These are phyloP conservation scores for Russula griseocarnosa DNA, from an alignment of 768 basidiomycete species.

Conservation along the genomic window DNA sequence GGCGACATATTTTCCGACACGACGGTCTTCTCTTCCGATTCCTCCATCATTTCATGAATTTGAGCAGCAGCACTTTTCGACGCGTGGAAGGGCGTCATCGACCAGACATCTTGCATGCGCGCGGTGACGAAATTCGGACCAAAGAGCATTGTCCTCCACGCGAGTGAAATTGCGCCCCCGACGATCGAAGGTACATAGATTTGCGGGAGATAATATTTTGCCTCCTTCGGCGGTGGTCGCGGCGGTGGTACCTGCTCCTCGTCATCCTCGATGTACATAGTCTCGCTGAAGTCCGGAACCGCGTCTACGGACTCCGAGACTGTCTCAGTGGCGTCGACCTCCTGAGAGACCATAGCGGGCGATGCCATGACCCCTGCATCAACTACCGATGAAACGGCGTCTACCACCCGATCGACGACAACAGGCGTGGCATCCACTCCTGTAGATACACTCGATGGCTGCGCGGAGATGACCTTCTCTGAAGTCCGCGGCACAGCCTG, in stretches of 20 bases:
- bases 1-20: constrained; percentile 25
- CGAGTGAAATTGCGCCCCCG: constrained; percentile 32
- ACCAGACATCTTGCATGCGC: constrained; percentile 36
- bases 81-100: constrained; percentile 30
- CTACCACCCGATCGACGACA: constrained; percentile 44
- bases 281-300: constrained; percentile 24
- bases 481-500: constrained; percentile 40
- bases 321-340: constrained; percentile 22
- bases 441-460: constrained; percentile 39
- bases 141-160: constrained; percentile 35
- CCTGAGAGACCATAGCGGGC: constrained; percentile 31
- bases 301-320: constrained; percentile 25
- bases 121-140: constrained; percentile 35
- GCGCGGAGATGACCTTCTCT: constrained; percentile 41
- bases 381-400: constrained; percentile 39
- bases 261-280: constrained; percentile 21
- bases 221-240: constrained; percentile 27
- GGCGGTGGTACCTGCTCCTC: constrained; percentile 1
- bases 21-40: constrained; percentile 16
- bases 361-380: constrained; percentile 36
- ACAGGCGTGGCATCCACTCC: constrained; percentile 53
- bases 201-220: constrained; percentile 11
- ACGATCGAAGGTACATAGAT: constrained; percentile 33
- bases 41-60: constrained; percentile 19
- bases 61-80: constrained; percentile 11